A percentile compares a stretch with the other conserved stretches of the same genome.
These are phyloP conservation scores for Entrophospora sp. DNA, from an alignment of 192 early-diverging fungal species.

Conservation along the genomic window DNA sequence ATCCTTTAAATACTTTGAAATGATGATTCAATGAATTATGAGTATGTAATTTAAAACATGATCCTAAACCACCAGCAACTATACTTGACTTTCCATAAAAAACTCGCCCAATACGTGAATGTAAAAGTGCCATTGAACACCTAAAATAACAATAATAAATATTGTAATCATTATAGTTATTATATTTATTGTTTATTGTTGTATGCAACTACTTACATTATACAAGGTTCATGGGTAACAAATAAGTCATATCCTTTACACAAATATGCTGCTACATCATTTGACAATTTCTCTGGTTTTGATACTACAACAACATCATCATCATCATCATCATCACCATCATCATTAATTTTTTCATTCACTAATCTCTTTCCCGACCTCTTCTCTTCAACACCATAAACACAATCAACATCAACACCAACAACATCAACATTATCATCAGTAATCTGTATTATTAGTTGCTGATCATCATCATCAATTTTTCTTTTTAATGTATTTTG, in stretches of 20 bases:
- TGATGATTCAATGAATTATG: slow-evolving; percentile 69
- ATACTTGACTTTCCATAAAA: slow-evolving; percentile 55
- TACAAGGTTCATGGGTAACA: slow-evolving; percentile 75
- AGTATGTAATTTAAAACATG: slow-evolving; percentile 57
- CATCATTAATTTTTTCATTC: slow-evolving; percentile 2
- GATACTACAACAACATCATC: background rate
- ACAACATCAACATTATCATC: too few species aligned
- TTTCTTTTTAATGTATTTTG: slow-evolving; percentile 23
- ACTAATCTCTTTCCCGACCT: too few species aligned
- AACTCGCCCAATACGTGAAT: slow-evolving; percentile 82
- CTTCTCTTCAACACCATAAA: too few species aligned
- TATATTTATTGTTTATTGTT: background rate
- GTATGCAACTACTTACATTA: slow-evolving; percentile 49
- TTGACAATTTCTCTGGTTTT: slow-evolving; percentile 4
- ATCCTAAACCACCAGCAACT: slow-evolving; percentile 45
- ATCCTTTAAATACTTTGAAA: slow-evolving; percentile 41
- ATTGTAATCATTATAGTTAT: slow-evolving; percentile 9
- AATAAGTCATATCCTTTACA: slow-evolving; percentile 81
- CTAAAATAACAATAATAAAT: slow-evolving; percentile 26
- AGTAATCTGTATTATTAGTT: background rate
- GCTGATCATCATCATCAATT: slow-evolving; percentile 3
- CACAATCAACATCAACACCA: too few species aligned
- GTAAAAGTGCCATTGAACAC: slow-evolving; percentile 91
- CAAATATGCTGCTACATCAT: slow-evolving; percentile 47
- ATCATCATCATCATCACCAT: background rate